A percentile compares a stretch with the other conserved stretches of the same genome.
Evolutionary conservation across 2,329 filamentous ascomycete species (phyloP).

Genomic region (Ilyonectria robusta): DNA sequence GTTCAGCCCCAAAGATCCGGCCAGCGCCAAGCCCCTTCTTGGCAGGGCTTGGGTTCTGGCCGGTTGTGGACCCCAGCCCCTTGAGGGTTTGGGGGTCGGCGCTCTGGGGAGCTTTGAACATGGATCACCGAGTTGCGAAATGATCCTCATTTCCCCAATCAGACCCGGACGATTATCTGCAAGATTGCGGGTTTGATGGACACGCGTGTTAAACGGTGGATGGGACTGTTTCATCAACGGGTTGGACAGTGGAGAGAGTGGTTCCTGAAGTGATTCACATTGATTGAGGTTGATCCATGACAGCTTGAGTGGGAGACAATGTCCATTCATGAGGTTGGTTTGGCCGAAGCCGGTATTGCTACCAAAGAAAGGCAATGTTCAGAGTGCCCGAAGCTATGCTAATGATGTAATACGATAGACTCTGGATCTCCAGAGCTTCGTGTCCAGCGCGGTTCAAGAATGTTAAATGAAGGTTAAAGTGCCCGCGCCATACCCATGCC

Average conservation of each 20-base stretch:
- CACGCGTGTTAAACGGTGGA: constrained; percentile 7
- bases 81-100: neutral
- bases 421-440: constrained; percentile 13
- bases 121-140: constrained; percentile 25
- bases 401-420: constrained; percentile 16
- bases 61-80: neutral
- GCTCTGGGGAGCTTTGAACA: constrained; percentile 7
- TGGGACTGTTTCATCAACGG: constrained; percentile 14
- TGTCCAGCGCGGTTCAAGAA: constrained; percentile 24
- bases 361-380: constrained; percentile 22
- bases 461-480: constrained; percentile 23
- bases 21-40: neutral
- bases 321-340: constrained; percentile 12
- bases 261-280: constrained; percentile 12
- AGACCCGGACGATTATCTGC: constrained; percentile 10
- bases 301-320: neutral
- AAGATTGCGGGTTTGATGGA: constrained; percentile 1
- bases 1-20: neutral
- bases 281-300: neutral
- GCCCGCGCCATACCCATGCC: constrained; percentile 14
- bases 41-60: neutral
- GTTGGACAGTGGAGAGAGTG: neutral
- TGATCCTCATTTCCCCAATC: constrained; percentile 36
- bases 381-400: constrained; percentile 2
- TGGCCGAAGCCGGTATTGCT: constrained; percentile 21